phyloP scores from a whole-genome alignment of 192 early-diverging fungal species.

The Cladochytrium replicatum region DNA sequence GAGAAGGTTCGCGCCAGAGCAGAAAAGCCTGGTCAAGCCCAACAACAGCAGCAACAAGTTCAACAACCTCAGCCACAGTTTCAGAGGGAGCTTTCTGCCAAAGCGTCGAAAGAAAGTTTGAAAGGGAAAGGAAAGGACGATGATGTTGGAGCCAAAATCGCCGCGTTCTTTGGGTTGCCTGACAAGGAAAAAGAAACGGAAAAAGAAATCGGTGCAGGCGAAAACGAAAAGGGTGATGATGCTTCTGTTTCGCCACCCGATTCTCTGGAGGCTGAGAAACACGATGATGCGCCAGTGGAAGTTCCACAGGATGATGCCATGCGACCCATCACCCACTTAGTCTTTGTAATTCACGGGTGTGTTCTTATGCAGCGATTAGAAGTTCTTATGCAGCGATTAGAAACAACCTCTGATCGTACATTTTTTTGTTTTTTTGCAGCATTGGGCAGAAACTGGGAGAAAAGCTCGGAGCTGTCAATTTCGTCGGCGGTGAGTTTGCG shows the following conservation, averaged over 20 bases:
- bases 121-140: conserved; percentile 14
- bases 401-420: not conserved
- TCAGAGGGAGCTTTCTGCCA: too few relatives aligned
- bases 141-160: conserved; percentile 15
- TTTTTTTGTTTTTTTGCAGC: conserved; percentile 11
- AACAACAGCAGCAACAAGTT: conserved; percentile 27
- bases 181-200: not conserved
- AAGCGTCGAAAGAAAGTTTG: conserved; percentile 27
- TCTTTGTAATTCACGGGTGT: conserved; percentile 73
- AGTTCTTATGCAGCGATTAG: not conserved
- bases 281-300: conserved; percentile 5
- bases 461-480: conserved; percentile 55
- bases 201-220: conserved; percentile 19
- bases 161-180: conserved; percentile 13
- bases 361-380: not conserved
- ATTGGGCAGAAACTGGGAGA: conserved; percentile 79
- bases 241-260: not conserved
- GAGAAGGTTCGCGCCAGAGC: conserved; percentile 38
- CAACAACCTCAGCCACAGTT: conserved; percentile 16
- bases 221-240: conserved; percentile 23
- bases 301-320: conserved; percentile 50
- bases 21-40: conserved; percentile 16
- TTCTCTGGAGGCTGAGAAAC: not conserved
- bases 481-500: conserved; percentile 46
- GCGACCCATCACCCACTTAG: conserved; percentile 62